Base-by-base conservation (phyloP, 257 asterid genomes). In the Ophiorrhiza pumila region DNA sequence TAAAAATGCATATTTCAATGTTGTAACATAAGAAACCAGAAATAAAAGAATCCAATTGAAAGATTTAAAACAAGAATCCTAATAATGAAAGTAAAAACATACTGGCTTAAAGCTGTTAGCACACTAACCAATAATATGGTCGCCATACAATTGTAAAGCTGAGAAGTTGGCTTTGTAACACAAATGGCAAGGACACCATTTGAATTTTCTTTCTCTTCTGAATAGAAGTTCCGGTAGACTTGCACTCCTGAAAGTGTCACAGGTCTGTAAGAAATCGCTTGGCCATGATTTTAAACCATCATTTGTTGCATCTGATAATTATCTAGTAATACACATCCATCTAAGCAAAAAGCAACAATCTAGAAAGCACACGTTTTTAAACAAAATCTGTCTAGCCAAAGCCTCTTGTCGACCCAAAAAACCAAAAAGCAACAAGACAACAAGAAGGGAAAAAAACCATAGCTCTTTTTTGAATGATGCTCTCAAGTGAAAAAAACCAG, bases 111-210 rank as follows among this genome's bases (percentile, higher is more conserved):
- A 37, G 35, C 8, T 13, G 39, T 47, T 61, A n/a, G 67, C 67
- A 66, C 72, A 81, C 94, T 89, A 77, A 91, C 98, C 37, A 82
- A 83, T 31, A 94, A 87, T 56, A 89, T 76, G 76, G 87, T 50
- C 68, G 90, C 85, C 90, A 89, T 69, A 39, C 72, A 52, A 53
- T 39, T 60, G 77, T 70, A 71, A 78, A 77, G 90, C 83, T 84
- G 90, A 42, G 85, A 80, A 68, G 71, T 63, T 68, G 88, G 84
- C 69, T 55, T 74, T 56, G 46, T 71, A 68, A 88, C 81, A 74
- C 83, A 73, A 61, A 91, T 85, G 52, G 96, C 96, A 87, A 91
- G 80, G 59, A 90, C 96, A 9, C 97, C 98, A 72, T 87, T 88
- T 31, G 78, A 79, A 69, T 64, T 82, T 83, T 94, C 98, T 83